A percentile compares a stretch with the other conserved stretches of the same genome.
Conservation (phyloP, 441 rosid genomes). For the Erodium moschatum region DNA sequence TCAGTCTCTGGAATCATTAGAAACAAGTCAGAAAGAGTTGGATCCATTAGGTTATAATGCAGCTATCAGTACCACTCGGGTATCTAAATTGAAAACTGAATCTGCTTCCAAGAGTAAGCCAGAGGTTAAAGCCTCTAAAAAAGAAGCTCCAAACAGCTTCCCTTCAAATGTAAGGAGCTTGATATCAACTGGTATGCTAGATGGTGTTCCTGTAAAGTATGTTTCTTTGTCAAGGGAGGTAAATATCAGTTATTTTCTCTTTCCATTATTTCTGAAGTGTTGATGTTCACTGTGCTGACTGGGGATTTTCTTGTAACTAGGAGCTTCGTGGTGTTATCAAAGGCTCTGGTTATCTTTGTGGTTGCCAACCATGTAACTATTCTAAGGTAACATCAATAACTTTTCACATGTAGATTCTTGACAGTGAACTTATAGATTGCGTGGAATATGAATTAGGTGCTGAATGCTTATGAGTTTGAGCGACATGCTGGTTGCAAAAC, state of each 20-base stretch:
- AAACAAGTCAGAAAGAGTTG: constrained; percentile 31
- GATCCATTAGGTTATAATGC: constrained; percentile 22
- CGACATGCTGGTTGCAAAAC: constrained; percentile 69
- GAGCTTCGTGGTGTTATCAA: constrained; percentile 57
- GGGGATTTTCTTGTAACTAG: constrained; percentile 27
- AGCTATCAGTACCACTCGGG: constrained; percentile 29
- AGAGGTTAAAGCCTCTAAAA: constrained; percentile 43
- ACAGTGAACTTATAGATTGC: constrained; percentile 12
- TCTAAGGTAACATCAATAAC: constrained; percentile 38
- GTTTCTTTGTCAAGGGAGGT: constrained; percentile 61
- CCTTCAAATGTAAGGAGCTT: constrained; percentile 70
- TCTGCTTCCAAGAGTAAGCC: constrained; percentile 39
- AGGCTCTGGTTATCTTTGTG: constrained; percentile 72
- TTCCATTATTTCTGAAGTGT: constrained; percentile 8
- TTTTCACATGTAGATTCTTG: constrained; percentile 8
- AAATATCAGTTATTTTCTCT: constrained; percentile 17
- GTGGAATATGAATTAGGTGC: constrained; percentile 33
- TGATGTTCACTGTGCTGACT: constrained; percentile 6
- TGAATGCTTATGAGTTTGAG: constrained; percentile 68
- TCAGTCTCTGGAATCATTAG: constrained; percentile 32
- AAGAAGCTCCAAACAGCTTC: constrained; percentile 54
- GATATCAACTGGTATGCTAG: constrained; percentile 75
- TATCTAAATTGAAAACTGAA: constrained; percentile 38
- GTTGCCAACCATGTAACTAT: constrained; percentile 50
- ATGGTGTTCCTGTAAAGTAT: constrained; percentile 67